Conservation (phyloP, 1,284 basidiomycete genomes). For the Athelia sp. region DNA sequence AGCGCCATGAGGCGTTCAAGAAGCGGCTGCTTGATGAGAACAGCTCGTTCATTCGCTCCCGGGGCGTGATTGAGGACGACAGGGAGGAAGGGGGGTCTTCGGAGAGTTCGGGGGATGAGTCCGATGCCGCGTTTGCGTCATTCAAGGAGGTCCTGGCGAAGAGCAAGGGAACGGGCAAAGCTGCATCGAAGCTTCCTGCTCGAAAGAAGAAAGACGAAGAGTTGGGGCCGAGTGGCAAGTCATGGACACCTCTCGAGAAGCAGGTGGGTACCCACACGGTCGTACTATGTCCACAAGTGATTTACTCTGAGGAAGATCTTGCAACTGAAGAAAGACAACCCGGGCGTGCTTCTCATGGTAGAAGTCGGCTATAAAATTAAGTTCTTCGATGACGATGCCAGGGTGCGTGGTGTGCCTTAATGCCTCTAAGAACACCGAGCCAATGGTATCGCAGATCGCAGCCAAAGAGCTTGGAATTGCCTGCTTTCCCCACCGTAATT, state of each 20-base stretch:
- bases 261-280: constrained; percentile 53
- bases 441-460: constrained; percentile 57
- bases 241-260: constrained; percentile 81
- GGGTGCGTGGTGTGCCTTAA: constrained; percentile 41
- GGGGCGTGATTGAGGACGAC: constrained; percentile 14
- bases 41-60: constrained; percentile 20
- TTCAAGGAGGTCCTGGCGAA: constrained; percentile 42
- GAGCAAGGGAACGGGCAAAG: constrained; percentile 27
- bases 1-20: constrained; percentile 48
- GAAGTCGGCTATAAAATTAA: constrained; percentile 89
- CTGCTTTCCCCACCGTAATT: constrained; percentile 75
- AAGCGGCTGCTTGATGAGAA: constrained; percentile 48
- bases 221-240: constrained; percentile 71
- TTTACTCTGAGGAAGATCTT: constrained; percentile 42
- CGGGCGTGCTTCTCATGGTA: constrained; percentile 77
- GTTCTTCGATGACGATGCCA: constrained; percentile 88
- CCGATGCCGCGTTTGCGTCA: constrained; percentile 45
- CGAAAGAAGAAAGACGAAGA: constrained; percentile 37
- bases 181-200: constrained; percentile 5
- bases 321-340: constrained; percentile 68
- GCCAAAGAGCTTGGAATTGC: constrained; percentile 81
- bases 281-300: no score
- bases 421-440: constrained; percentile 4
- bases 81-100: constrained; percentile 13
- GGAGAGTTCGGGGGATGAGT: constrained; percentile 29